These are phyloP conservation scores for Blastocystis sp. DNA, from an alignment of 352 stramenopile genomes.

Conservation along the genomic window DNA sequence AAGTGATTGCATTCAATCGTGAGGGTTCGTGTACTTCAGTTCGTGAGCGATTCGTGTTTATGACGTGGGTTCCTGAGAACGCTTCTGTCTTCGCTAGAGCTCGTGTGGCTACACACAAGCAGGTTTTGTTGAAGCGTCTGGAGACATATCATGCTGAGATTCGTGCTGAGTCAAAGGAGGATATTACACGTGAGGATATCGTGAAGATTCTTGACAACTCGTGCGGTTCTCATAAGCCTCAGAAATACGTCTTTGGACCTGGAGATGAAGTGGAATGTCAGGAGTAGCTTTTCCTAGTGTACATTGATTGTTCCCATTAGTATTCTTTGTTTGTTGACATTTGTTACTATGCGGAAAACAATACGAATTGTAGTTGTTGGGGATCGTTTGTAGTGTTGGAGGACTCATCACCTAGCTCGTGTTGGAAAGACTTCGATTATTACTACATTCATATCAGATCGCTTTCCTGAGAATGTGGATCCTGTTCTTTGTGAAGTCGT, in stretches of 20 bases:
- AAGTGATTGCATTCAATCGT: conserved; percentile 50
- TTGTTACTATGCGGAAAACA: conserved; percentile 17
- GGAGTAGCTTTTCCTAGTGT: conserved; percentile 3
- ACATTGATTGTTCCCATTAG: not conserved
- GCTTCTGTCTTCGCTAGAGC: conserved; percentile 44
- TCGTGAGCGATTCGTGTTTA: conserved; percentile 54
- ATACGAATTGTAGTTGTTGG: conserved; percentile 50
- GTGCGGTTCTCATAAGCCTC: conserved; percentile 33
- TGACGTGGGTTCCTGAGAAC: conserved; percentile 38
- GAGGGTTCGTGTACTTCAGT: conserved; percentile 4
- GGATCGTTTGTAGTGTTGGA: not conserved
- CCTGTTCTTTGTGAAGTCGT: conserved; percentile 57
- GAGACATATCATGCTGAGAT: conserved; percentile 61
- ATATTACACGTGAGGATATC: conserved; percentile 55
- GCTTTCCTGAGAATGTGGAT: conserved; percentile 41
- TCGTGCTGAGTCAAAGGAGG: conserved; percentile 29
- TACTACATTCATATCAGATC: conserved; percentile 23
- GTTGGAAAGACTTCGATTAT: conserved; percentile 49
- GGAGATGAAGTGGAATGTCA: conserved; percentile 44
- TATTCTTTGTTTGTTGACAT: conserved; percentile 23
- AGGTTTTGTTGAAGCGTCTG: conserved; percentile 38
- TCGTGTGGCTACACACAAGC: conserved; percentile 52
- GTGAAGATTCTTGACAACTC: conserved; percentile 43
- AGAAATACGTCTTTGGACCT: conserved; percentile 60
- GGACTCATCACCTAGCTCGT: not conserved